These are phyloP conservation scores for Fonsecaea erecta DNA, from an alignment of 2,329 filamentous ascomycete species.

Conservation along the genomic window DNA sequence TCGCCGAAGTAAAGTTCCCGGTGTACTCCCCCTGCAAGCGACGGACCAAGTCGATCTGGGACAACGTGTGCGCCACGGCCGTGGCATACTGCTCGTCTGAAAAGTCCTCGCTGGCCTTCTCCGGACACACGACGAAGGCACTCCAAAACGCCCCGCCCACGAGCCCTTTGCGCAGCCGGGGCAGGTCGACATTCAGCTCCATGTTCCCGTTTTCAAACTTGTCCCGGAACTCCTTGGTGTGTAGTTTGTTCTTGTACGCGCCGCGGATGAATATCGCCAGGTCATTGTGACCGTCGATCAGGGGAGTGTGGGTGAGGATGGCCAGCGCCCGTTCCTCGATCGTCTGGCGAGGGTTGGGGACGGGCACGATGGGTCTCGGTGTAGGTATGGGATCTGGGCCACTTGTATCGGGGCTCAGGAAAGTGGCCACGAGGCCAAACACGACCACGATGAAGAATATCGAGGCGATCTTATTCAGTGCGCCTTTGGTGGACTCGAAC, in stretches of 20 bases:
- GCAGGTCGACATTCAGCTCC: conserved; percentile 74
- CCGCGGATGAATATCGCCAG: conserved; percentile 73
- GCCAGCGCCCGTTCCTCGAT: conserved; percentile 48
- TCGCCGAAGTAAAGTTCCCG: conserved; percentile 62
- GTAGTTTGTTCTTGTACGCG: conserved; percentile 76
- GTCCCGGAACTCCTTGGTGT: conserved; percentile 72
- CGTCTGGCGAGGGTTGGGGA: conserved; percentile 24
- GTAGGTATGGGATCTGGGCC: conserved; percentile 18
- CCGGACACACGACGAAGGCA: conserved; percentile 78
- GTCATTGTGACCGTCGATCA: conserved; percentile 85
- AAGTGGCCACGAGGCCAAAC: conserved; percentile 30
- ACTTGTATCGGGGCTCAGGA: conserved; percentile 24
- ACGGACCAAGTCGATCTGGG: conserved; percentile 75
- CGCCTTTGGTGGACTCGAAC: conserved; percentile 22
- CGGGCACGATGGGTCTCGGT: neutral
- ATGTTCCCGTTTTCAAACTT: conserved; percentile 74
- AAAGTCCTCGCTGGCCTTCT: conserved; percentile 58
- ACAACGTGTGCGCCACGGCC: conserved; percentile 70
- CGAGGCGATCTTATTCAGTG: conserved; percentile 24
- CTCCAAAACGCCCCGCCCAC: conserved; percentile 93
- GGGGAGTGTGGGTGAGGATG: conserved; percentile 53
- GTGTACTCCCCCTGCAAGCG: conserved; percentile 69
- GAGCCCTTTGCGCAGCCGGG: conserved; percentile 70
- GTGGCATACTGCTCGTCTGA: conserved; percentile 39
- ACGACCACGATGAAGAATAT: conserved; percentile 36